phyloP scores from a whole-genome alignment of 1,284 basidiomycete genomes.

The Ceratobasidium sp. region DNA sequence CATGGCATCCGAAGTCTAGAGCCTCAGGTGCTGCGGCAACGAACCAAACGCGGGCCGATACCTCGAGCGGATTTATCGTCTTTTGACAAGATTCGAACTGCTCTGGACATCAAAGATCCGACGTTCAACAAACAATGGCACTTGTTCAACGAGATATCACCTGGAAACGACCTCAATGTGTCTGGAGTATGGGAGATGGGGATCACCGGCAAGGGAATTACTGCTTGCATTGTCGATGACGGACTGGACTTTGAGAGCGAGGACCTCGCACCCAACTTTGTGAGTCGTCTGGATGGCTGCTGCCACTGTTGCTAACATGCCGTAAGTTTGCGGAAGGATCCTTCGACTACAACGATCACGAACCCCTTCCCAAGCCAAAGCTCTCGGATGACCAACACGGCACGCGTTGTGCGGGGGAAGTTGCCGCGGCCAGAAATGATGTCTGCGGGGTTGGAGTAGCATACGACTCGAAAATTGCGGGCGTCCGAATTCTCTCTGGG shows the following conservation, averaged over 20 bases:
- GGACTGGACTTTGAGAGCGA: constrained; percentile 90
- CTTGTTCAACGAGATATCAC: constrained; percentile 77
- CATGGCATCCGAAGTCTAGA: constrained; percentile 64
- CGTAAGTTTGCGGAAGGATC: constrained; percentile 85
- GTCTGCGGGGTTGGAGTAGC: constrained; percentile 96
- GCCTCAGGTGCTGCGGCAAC: constrained; percentile 66
- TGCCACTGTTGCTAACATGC: constrained; percentile 5
- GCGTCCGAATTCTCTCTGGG: constrained; percentile 93
- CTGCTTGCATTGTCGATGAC: constrained; percentile 93
- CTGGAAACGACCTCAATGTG: constrained; percentile 60
- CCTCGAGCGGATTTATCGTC: constrained; percentile 49
- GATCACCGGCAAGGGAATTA: constrained; percentile 85
- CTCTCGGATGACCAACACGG: constrained; percentile 95
- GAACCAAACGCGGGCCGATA: constrained; percentile 61
- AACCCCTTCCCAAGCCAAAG: constrained; percentile 83
- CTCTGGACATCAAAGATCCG: constrained; percentile 84
- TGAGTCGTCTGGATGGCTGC: constrained; percentile 56
- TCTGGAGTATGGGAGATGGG: constrained; percentile 70
- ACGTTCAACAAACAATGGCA: constrained; percentile 94
- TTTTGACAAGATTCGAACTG: constrained; percentile 61
- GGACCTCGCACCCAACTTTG: constrained; percentile 91
- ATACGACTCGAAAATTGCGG: constrained; percentile 89
- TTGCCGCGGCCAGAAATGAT: constrained; percentile 96
- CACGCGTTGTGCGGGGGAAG: constrained; percentile 97
- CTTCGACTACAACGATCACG: constrained; percentile 97